These are phyloP conservation scores for Baudoinia panamericana DNA, from an alignment of 495 filamentous ascomycete species.

Conservation along the genomic window DNA sequence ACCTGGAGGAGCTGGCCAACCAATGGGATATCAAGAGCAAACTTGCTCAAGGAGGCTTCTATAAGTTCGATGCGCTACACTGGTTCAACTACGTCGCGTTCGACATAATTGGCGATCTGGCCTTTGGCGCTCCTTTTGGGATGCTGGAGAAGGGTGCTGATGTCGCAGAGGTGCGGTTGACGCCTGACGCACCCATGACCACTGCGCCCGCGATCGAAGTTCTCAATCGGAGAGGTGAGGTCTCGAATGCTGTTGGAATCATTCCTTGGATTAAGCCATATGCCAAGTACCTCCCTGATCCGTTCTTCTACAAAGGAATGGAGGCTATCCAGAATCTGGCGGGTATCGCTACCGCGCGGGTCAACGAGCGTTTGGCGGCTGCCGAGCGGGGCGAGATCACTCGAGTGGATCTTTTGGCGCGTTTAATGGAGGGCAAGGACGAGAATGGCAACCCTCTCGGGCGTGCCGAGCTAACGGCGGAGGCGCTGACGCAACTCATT, in stretches of 20 bases:
- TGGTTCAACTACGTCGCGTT: constrained; percentile 96
- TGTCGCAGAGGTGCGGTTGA: constrained; percentile 47
- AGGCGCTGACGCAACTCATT: constrained; percentile 82
- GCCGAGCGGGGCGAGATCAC: constrained; percentile 42
- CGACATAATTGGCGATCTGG: constrained; percentile 75
- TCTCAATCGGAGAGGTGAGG: constrained; percentile 55
- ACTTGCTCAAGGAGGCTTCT: constrained; percentile 39
- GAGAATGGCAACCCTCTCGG: constrained; percentile 60
- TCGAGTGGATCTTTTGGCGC: constrained; percentile 68
- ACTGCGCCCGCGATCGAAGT: constrained; percentile 58
- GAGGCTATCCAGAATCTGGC: constrained; percentile 52
- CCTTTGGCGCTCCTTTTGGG: constrained; percentile 33
- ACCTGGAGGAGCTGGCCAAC: constrained; percentile 58
- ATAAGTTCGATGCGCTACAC: constrained; percentile 61
- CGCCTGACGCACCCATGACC: constrained; percentile 38
- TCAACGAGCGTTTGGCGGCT: constrained; percentile 56
- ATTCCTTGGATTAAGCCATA: constrained; percentile 49
- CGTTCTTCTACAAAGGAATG: constrained; percentile 53
- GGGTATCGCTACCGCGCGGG: constrained; percentile 64
- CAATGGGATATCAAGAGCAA: constrained; percentile 48
- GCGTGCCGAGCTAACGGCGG: constrained; percentile 69
- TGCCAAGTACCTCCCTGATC: constrained; percentile 52
- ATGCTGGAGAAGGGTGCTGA: constrained; percentile 49
- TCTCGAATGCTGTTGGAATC: constrained; percentile 47
- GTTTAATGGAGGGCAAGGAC: constrained; percentile 79